phyloP scores from a whole-genome alignment of 345 rosid genomes.

The Pugionium cornutum region DNA sequence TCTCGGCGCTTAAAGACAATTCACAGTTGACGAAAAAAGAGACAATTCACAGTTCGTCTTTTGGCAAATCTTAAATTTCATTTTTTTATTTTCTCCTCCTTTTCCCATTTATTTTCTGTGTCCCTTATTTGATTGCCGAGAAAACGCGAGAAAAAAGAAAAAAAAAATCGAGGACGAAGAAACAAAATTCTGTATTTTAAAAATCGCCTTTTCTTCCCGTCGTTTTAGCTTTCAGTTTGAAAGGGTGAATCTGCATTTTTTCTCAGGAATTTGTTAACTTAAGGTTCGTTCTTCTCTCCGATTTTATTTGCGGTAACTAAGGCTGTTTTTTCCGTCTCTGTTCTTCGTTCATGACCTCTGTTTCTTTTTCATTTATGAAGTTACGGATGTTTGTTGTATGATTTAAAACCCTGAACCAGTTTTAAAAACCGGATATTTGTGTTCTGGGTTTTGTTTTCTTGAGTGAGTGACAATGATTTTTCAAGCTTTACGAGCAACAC shows the following conservation, averaged over 20 bases:
- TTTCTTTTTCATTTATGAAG: no score
- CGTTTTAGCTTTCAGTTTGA: constrained; percentile 16
- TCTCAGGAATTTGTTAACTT: constrained; percentile 15
- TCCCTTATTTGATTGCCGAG: constrained; percentile 34
- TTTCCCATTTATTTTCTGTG: constrained; percentile 31
- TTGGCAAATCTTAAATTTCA: constrained; percentile 8
- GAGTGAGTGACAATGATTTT: constrained; percentile 34
- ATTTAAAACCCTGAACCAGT: background rate
- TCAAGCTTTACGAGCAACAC: constrained; percentile 30
- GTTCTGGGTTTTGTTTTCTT: constrained; percentile 21
- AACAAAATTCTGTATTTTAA: background rate
- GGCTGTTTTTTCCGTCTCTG: background rate
- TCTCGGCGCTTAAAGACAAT: constrained; percentile 23
- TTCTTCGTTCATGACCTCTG: background rate
- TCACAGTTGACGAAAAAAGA: no score
- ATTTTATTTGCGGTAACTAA: no score
- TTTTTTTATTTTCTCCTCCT: background rate
- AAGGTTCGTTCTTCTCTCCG: constrained; percentile 3
- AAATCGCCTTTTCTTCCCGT: constrained; percentile 10
- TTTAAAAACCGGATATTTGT: background rate
- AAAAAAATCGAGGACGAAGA: background rate
- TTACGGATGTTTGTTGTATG: background rate
- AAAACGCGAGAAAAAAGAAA: constrained; percentile 32
- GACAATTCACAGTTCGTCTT: constrained; percentile 14
- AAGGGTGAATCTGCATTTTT: constrained; percentile 26